Conservation (phyloP, 2,329 filamentous ascomycete genomes). For the Calcarisporium arbuscula region DNA sequence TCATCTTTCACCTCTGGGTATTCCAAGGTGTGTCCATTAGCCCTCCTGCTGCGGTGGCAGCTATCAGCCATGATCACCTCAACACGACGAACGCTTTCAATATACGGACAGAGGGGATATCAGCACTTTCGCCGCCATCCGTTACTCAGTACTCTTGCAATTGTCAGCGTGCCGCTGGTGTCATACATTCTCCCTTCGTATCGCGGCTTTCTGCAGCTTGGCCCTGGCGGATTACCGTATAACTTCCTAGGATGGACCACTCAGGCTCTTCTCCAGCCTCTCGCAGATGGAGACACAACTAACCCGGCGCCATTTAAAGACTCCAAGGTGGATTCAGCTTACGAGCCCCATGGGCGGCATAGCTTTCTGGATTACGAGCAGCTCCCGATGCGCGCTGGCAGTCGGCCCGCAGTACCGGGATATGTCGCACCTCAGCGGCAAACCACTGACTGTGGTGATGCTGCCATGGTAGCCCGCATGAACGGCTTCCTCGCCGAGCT, state of each 20-base stretch:
- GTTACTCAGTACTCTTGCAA: conserved; percentile 2
- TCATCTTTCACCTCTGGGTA: too few species aligned
- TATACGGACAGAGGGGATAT: too few species aligned
- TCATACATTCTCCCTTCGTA: conserved; percentile 26
- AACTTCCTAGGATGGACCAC: conserved; percentile 34
- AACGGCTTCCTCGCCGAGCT: conserved; percentile 18
- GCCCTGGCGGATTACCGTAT: conserved; percentile 36
- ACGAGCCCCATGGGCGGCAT: conserved; percentile 17
- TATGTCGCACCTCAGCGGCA: conserved; percentile 34
- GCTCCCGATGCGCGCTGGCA: conserved; percentile 13
- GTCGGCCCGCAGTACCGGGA: conserved; percentile 24
- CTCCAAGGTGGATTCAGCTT: conserved; percentile 13
- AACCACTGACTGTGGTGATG: conserved; percentile 16
- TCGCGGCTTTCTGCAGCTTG: conserved; percentile 32
- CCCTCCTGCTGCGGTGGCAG: too few species aligned
- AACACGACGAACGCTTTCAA: too few species aligned
- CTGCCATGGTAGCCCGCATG: conserved; percentile 13
- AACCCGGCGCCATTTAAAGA: conserved; percentile 21
- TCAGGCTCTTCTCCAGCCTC: conserved; percentile 24
- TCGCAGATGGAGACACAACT: conserved; percentile 26
- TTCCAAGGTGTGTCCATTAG: too few species aligned
- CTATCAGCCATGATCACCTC: too few species aligned
- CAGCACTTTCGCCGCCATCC: too few species aligned
- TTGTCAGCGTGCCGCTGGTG: conserved; percentile 2
- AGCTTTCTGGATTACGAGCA: conserved; percentile 13